Base-by-base conservation (phyloP, 495 filamentous ascomycete species). In the Neurospora terricola region DNA sequence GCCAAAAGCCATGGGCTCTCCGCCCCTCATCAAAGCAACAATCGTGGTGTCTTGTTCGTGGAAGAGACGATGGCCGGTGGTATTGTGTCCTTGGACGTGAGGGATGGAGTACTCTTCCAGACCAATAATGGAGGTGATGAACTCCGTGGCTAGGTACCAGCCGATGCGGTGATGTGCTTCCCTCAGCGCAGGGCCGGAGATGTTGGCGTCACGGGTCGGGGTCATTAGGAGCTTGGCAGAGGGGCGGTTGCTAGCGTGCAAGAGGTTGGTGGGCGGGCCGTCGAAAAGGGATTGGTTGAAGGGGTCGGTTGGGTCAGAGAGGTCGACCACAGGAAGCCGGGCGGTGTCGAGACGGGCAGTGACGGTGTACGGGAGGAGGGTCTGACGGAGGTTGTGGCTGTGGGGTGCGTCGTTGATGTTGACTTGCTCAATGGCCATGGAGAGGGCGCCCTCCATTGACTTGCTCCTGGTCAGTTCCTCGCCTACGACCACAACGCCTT, bases 1-100 rank as follows among this genome's bases (percentile, higher is more conserved):
- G 7, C 90, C 90, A 7, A 84, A 81, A n/a, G 90, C 90, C 87
- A 92, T 89, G 14, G 90, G 82, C 77, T 91, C 89, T 36, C 90
- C 90, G 23, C 87, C 90, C 38, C 90, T 87, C 90, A 92, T 91
- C 34, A 92, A 78, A 0, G 88, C 79, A 14, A 92, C 83, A 59
- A 92, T 91, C 18, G 84, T 74, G 5, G 88, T 91, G 23, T 80
- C 73, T 10, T 80, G 8, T 78, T 92, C 88, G 48, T 85, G 42
- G 0, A 71, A 43, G 9, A 91, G 83, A 11, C 85, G 85, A 76
- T 89, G 83, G n/a, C 90, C 89, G 1, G 37, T 74, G 4, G 81
- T 86, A 9, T 48, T 18, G 62, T 86, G 72, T 36, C 85, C 87
- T 71, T 89, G 86, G 1, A 90, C 87, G 73, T 91, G 87, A 8